phyloP scores from a whole-genome alignment of 768 basidiomycete genomes.

The Coprinopsis cinerea region DNA sequence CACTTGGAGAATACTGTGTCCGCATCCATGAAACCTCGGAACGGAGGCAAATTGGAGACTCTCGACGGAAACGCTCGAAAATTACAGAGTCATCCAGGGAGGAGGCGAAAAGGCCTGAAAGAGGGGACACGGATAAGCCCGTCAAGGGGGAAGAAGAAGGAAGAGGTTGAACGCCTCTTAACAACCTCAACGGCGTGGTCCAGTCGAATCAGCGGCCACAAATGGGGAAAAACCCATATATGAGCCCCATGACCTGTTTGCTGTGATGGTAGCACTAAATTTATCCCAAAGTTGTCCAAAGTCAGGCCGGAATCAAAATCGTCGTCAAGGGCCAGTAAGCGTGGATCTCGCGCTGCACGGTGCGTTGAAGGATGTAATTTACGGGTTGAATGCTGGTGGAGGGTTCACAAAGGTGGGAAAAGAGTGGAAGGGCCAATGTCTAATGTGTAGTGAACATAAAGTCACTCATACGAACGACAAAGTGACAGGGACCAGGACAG shows the following conservation, averaged over 20 bases:
- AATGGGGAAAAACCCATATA: neutral
- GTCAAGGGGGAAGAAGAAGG: neutral
- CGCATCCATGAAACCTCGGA: neutral
- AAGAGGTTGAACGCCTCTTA: neutral
- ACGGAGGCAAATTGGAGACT: neutral
- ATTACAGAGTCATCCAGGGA: neutral
- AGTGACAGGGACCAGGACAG: too few relatives aligned
- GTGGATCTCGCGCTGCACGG: too few relatives aligned
- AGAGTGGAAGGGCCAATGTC: too few relatives aligned
- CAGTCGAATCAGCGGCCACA: too few relatives aligned
- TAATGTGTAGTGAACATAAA: too few relatives aligned
- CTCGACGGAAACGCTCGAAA: neutral
- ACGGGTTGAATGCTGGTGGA: too few relatives aligned
- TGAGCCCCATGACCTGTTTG: neutral
- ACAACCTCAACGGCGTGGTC: too few relatives aligned
- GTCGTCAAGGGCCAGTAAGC: neutral
- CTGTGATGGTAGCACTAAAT: neutral
- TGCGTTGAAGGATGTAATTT: too few relatives aligned
- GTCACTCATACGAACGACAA: too few relatives aligned
- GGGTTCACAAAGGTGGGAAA: too few relatives aligned
- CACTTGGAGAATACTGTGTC: slow-evolving; percentile 2
- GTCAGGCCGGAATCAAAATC: neutral
- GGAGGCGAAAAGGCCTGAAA: neutral
- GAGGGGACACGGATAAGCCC: neutral
- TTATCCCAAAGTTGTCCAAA: neutral